Evolutionary conservation across 345 rosid genomes (phyloP).

Genomic region (Citrus cavaleriei): DNA sequence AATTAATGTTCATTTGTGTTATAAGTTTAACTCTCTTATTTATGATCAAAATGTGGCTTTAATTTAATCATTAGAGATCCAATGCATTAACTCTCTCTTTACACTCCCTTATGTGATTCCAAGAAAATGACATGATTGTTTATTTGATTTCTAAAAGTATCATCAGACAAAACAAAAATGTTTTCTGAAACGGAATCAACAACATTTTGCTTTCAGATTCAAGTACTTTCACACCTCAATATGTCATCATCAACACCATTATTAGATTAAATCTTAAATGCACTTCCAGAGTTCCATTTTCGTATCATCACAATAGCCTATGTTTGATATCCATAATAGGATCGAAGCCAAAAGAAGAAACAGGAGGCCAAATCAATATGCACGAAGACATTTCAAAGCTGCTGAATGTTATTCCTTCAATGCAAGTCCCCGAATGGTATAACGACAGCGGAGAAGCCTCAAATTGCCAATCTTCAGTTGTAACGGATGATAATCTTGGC

Average conservation of each 20-base stretch:
- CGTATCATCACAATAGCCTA: too few relatives aligned
- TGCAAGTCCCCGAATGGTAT: constrained; percentile 39
- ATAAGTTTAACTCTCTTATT: neutral
- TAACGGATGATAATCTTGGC: constrained; percentile 49
- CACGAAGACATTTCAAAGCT: constrained; percentile 51
- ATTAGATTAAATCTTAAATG: neutral
- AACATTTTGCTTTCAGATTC: neutral
- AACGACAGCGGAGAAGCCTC: constrained; percentile 48
- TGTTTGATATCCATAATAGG: constrained; percentile 19
- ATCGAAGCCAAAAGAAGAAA: constrained; percentile 36
- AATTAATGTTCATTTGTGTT: neutral
- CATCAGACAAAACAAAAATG: neutral
- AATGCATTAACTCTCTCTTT: neutral
- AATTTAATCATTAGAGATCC: neutral
- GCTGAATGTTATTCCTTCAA: constrained; percentile 20
- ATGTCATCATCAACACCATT: neutral
- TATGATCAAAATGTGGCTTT: neutral
- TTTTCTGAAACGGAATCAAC: neutral
- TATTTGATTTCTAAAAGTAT: neutral
- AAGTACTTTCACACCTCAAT: neutral
- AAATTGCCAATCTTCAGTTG: constrained; percentile 52
- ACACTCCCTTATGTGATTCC: too few relatives aligned
- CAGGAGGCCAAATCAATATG: constrained; percentile 29
- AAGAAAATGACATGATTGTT: neutral
- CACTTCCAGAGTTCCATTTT: neutral